Base-by-base conservation (phyloP, 306 rosid species). In the Ziziphus jujuba region DNA sequence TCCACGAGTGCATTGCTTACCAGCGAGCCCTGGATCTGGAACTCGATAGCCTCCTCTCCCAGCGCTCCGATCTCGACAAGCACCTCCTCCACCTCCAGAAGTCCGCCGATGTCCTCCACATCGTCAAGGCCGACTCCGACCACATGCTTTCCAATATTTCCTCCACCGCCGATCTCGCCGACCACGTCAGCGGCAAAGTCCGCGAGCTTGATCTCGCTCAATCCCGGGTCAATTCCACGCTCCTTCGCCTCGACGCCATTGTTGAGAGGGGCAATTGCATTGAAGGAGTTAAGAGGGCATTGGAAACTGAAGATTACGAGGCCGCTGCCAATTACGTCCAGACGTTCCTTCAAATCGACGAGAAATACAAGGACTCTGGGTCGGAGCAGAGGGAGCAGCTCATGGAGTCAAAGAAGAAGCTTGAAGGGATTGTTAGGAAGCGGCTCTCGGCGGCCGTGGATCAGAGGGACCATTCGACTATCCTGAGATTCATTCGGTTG, bases 191-290 rank as follows among this genome's bases (percentile, higher is more conserved):
- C 56, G 74, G 84, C 66, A 92, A 92, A 76, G 97, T 92, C 40
- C 89, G 98, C 4, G 96, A 92, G 67, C 97, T 92, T 63, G 98
- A 92, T 77, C 75, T 93, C 14, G 97, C 97, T 0, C 96, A 93
- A 67, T 93, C 98, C 20, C 91, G 91, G 22, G 98, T 93, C 54
- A 74, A 80, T 5, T 74, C 89, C 73, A 88, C 97, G 23, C 86
- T 93, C 28, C 89, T 75, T 56, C 91, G 96, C 38, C 82, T 93
- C 45, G 97, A 93, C 57, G 93, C 98, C 60, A 84, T 93, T 36
- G 96, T 88, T 0, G 90, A 90, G 67, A 78, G 91, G 22, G 87
- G 82, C 21, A 86, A 78, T 72, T 93, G 93, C 65, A 82, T 90
- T 36, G 96, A 93, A 21, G 97, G 96, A 12, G 93, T 85, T 0